Base-by-base conservation (phyloP, 192 early-diverging fungal genomes). In the Coemansia sp. region DNA sequence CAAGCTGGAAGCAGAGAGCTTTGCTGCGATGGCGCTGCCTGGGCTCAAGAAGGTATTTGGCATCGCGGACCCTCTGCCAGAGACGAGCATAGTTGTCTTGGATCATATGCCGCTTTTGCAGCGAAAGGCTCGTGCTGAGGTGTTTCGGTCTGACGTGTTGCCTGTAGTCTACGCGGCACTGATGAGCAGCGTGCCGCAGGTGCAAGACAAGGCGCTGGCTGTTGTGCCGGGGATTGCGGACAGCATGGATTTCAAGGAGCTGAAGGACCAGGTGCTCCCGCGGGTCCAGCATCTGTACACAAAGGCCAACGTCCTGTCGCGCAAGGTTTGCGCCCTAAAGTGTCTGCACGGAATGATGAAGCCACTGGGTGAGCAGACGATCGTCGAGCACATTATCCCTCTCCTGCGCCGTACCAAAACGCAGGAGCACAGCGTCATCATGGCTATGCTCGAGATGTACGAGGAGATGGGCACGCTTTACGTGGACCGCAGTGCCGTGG, bases 401-500 rank as follows among this genome's bases (percentile, higher is more conserved):
- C 36, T 93, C 56, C 65, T 95, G 48, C 83, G 83, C 33, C 82
- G 84, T 8, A 93, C 92, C 40, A 88, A 86, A 58, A 87, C 87
- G 17, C 82, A 89, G 3, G 92, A 95, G 60, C 87, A 90, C 0
- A 83, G 82, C 1, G 85, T 95, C 8, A 81, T 91, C 58, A 82
- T 95, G 76, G 88, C 89, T 4, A 86, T 92, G 22, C 69, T 93
- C 39, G 82, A 84, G 19, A 85, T 93, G 38, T 95, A 92, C 63
- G 89, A 90, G 46, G 88, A 95, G 21, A 80, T 90, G 67, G 87
- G 89, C 2, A 33, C 55, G 24, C 83, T 83, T 35, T 61, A 83
- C 55, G 60, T 91, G 12, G 92, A 95, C 32, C 88, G 87, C 53
- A 87, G 88, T 24, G 62, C 84, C 0, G 83, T 92, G 19, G 93